Evolutionary conservation across 106 monocot genomes (phyloP).

Genomic region (Apostasia shenzhenica): DNA sequence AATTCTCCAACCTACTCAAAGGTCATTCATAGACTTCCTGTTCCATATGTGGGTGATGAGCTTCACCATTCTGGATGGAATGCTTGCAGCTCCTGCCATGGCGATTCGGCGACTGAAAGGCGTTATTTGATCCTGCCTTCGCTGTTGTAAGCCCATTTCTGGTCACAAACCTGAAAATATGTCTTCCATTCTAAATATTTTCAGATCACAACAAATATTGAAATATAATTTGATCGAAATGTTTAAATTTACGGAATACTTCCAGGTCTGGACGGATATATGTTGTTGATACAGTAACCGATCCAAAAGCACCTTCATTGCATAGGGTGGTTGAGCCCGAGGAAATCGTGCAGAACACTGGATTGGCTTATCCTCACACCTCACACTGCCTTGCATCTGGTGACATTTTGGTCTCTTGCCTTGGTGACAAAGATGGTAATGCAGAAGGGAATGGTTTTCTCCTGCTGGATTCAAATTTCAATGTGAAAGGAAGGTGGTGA

Average conservation of each 20-base stretch:
- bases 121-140: conserved; percentile 85
- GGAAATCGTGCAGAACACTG: conserved; percentile 78
- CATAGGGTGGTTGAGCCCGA: conserved; percentile 78
- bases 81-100: conserved; percentile 97
- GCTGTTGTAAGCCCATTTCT: conserved; percentile 46
- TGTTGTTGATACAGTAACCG: conserved; percentile 56
- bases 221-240: not conserved
- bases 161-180: not conserved
- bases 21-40: conserved; percentile 79
- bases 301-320: conserved; percentile 78
- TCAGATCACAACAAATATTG: too few relatives aligned
- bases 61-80: conserved; percentile 98
- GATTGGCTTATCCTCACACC: conserved; percentile 88
- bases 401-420: conserved; percentile 93
- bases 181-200: too few relatives aligned
- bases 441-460: conserved; percentile 80
- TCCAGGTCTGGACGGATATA: conserved; percentile 85
- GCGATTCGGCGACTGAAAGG: conserved; percentile 54
- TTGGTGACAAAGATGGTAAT: conserved; percentile 93
- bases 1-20: conserved; percentile 75
- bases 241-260: not conserved
- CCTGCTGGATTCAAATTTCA: conserved; percentile 93
- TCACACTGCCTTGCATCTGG: conserved; percentile 98
- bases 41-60: conserved; percentile 72
- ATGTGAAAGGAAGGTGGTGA: conserved; percentile 93